These are phyloP conservation scores for Neonectria magnoliae DNA, from an alignment of 2,329 filamentous ascomycete genomes.

Conservation along the genomic window DNA sequence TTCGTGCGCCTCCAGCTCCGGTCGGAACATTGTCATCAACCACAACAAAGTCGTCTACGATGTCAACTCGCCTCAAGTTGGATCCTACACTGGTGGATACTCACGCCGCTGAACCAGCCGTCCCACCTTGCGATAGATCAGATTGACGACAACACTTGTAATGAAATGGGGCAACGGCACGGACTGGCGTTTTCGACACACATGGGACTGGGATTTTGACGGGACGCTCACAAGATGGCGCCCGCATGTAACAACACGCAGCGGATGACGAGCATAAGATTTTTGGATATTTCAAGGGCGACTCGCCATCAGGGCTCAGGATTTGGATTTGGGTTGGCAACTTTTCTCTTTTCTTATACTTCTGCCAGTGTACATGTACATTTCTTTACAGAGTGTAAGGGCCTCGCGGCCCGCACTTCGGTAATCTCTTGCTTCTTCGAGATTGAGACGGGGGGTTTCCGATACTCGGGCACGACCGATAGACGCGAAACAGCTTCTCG, in stretches of 20 bases:
- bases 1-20: slow-evolving; percentile 36
- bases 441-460: slow-evolving; percentile 21
- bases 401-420: slow-evolving; percentile 22
- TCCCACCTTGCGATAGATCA: background rate
- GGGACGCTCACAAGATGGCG: slow-evolving; percentile 22
- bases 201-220: slow-evolving; percentile 24
- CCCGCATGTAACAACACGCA: slow-evolving; percentile 34
- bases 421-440: slow-evolving; percentile 29
- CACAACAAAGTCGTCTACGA: slow-evolving; percentile 46
- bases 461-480: slow-evolving; percentile 28
- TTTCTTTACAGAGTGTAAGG: slow-evolving; percentile 13
- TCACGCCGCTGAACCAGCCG: slow-evolving; percentile 7
- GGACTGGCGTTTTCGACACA: slow-evolving; percentile 35
- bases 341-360: slow-evolving; percentile 4
- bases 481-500: background rate
- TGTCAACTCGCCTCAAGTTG: slow-evolving; percentile 43
- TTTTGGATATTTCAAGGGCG: slow-evolving; percentile 16
- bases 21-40: slow-evolving; percentile 46
- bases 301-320: slow-evolving; percentile 20
- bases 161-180: slow-evolving; percentile 32
- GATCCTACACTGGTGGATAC: slow-evolving; percentile 39
- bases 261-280: slow-evolving; percentile 17
- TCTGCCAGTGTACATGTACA: slow-evolving; percentile 23
- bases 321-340: slow-evolving; percentile 15
- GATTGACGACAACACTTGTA: slow-evolving; percentile 12